phyloP scores from a whole-genome alignment of 2,329 filamentous ascomycete species.

The Botrytis squamosa region DNA sequence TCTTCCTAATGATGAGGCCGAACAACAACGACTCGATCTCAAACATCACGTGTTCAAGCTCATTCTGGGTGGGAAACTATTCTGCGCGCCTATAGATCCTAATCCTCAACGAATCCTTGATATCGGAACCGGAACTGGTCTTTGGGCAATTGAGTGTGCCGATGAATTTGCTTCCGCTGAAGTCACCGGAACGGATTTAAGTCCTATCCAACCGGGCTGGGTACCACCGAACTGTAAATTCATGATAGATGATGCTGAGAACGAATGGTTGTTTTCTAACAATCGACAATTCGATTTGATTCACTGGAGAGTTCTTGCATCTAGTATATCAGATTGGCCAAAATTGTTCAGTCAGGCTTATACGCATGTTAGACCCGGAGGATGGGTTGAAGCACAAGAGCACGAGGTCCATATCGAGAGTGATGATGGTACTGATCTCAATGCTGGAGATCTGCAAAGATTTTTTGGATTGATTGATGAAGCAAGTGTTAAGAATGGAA shows the following conservation, averaged over 20 bases:
- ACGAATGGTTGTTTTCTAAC: conserved; percentile 49
- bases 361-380: conserved; percentile 53
- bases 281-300: conserved; percentile 58
- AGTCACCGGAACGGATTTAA: conserved; percentile 56
- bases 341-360: conserved; percentile 46
- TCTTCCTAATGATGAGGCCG: conserved; percentile 59
- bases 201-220: conserved; percentile 57
- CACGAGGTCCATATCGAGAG: conserved; percentile 51
- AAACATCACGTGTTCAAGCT: conserved; percentile 40
- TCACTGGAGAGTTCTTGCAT: conserved; percentile 56
- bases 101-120: conserved; percentile 53
- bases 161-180: conserved; percentile 47
- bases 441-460: conserved; percentile 45
- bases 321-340: conserved; percentile 57
- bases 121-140: conserved; percentile 58
- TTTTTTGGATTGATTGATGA: conserved; percentile 50
- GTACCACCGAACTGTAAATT: conserved; percentile 60
- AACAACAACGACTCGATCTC: conserved; percentile 59
- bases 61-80: conserved; percentile 38
- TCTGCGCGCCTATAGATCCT: conserved; percentile 51
- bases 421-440: conserved; percentile 43
- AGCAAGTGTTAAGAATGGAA: conserved; percentile 49
- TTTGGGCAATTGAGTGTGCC: conserved; percentile 61
- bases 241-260: conserved; percentile 63
- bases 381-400: conserved; percentile 56